Evolutionary conservation across 2,329 filamentous ascomycete species (phyloP).

Genomic region (Pseudogymnoascus sp.): DNA sequence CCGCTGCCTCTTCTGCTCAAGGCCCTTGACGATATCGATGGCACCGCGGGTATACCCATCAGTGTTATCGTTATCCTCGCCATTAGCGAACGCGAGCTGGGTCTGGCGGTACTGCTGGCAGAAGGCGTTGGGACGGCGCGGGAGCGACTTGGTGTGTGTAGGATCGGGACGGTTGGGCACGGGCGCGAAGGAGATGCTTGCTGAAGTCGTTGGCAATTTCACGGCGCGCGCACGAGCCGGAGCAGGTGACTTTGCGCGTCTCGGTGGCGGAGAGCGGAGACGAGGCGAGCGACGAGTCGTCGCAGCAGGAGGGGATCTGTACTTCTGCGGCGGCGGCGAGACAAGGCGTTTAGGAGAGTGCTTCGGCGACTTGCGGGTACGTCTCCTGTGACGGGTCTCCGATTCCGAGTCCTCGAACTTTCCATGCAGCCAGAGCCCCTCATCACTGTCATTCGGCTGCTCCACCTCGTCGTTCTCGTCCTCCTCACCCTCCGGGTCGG

Average conservation of each 20-base stretch:
- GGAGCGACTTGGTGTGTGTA: conserved; percentile 78
- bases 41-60: conserved; percentile 76
- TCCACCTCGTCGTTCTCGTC: conserved; percentile 58
- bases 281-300: conserved; percentile 15
- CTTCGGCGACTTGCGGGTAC: conserved; percentile 38
- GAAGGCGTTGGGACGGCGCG: conserved; percentile 67
- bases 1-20: conserved; percentile 88
- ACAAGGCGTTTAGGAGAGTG: conserved; percentile 55
- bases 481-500: conserved; percentile 80
- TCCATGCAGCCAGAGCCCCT: conserved; percentile 62
- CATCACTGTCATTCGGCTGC: conserved; percentile 55
- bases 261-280: conserved; percentile 30
- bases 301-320: conserved; percentile 31
- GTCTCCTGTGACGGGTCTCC: conserved; percentile 39
- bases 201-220: conserved; percentile 40
- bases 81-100: conserved; percentile 33
- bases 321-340: conserved; percentile 36
- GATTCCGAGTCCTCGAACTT: conserved; percentile 61
- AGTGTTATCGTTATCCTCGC: conserved; percentile 27
- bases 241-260: conserved; percentile 48
- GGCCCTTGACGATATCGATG: conserved; percentile 93
- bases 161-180: conserved; percentile 55
- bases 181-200: conserved; percentile 36
- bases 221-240: conserved; percentile 54
- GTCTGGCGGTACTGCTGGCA: conserved; percentile 38